Conservation (phyloP, 768 basidiomycete genomes). For the Scleroderma citrinum region DNA sequence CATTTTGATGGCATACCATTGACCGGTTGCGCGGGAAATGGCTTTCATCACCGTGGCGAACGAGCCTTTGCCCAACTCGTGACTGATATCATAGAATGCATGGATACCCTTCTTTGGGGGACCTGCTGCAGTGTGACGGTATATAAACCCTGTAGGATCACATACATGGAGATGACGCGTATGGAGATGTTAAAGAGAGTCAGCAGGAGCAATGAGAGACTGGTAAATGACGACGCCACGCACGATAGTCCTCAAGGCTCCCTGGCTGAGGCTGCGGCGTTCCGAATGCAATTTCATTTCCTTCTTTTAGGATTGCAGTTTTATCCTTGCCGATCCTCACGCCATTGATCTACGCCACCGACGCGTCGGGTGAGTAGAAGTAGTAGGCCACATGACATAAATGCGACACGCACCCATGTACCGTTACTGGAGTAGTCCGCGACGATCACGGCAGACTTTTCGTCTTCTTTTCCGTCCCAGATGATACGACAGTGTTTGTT, state of each 20-base stretch:
- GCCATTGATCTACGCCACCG: slow-evolving; percentile 32
- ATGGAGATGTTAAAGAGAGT: neutral
- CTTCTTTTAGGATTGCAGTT: slow-evolving; percentile 43
- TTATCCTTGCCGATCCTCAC: slow-evolving; percentile 34
- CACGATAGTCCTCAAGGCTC: slow-evolving; percentile 69
- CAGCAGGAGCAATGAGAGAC: neutral
- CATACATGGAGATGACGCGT: neutral
- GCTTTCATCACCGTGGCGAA: slow-evolving; percentile 91
- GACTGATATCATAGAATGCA: slow-evolving; percentile 57
- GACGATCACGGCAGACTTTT: slow-evolving; percentile 29
- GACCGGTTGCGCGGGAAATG: slow-evolving; percentile 61
- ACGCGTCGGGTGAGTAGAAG: slow-evolving; percentile 5
- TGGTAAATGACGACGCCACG: slow-evolving; percentile 25
- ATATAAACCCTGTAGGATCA: slow-evolving; percentile 54
- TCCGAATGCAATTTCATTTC: slow-evolving; percentile 87
- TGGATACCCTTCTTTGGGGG: slow-evolving; percentile 50
- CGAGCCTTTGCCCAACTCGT: slow-evolving; percentile 81
- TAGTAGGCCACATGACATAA: slow-evolving; percentile 2
- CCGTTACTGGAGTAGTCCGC: slow-evolving; percentile 38
- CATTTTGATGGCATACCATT: slow-evolving; percentile 85
- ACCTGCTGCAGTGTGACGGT: slow-evolving; percentile 54
- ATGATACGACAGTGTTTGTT: slow-evolving; percentile 32
- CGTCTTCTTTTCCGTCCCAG: slow-evolving; percentile 31
- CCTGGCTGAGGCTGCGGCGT: slow-evolving; percentile 41
- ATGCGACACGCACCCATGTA: slow-evolving; percentile 33